Evolutionary conservation across 2,329 filamentous ascomycete genomes (phyloP).

Genomic region (Cladophialophora bantiana): DNA sequence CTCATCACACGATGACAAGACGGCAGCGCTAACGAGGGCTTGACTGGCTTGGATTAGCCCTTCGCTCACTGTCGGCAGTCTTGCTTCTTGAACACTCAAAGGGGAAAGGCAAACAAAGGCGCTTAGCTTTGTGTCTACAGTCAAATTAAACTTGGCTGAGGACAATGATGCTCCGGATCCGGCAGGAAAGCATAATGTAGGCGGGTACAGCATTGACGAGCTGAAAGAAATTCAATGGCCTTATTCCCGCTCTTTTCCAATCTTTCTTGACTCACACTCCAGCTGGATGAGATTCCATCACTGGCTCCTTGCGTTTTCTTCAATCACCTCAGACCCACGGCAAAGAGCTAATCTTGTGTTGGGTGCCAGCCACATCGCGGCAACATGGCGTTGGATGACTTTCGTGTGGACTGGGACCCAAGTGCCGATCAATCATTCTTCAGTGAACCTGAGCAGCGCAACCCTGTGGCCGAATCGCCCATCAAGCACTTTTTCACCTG

Average conservation of each 20-base stretch:
- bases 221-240: constrained; percentile 10
- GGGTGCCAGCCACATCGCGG: background rate
- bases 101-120: background rate
- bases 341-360: background rate
- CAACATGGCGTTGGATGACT: constrained; percentile 21
- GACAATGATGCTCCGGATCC: constrained; percentile 17
- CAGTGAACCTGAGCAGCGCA: background rate
- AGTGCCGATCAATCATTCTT: constrained; percentile 13
- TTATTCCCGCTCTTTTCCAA: background rate
- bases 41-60: background rate
- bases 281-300: background rate
- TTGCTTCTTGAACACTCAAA: background rate
- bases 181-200: constrained; percentile 4
- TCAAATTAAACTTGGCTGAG: background rate
- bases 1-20: background rate
- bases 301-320: background rate
- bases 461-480: constrained; percentile 8
- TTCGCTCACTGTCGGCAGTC: background rate
- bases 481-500: constrained; percentile 26
- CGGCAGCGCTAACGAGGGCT: background rate
- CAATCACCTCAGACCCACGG: background rate
- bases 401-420: constrained; percentile 22
- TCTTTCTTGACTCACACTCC: background rate
- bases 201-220: background rate
- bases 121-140: background rate